Conservation (phyloP, 345 rosid genomes). For the Eucalyptus erythrocorys region DNA sequence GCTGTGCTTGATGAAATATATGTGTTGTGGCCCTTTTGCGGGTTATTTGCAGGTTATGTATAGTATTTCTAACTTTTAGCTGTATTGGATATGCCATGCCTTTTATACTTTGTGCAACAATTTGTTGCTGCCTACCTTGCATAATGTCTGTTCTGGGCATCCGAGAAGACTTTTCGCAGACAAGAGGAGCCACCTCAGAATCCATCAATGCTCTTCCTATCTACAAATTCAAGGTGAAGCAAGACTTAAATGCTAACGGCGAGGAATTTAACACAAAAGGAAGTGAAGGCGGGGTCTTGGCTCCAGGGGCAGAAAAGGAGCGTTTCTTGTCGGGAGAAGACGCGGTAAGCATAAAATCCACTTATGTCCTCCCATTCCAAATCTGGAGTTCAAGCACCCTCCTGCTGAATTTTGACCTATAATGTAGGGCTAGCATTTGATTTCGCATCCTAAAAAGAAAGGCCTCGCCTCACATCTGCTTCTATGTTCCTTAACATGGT, state of each 20-base stretch:
- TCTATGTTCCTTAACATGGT: background rate
- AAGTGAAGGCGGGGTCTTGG: slow-evolving; percentile 60
- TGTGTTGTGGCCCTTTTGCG: background rate
- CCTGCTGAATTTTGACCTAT: background rate
- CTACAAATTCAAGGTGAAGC: slow-evolving; percentile 51
- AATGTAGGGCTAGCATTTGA: background rate
- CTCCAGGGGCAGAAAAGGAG: slow-evolving; percentile 58
- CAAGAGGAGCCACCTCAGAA: slow-evolving; percentile 70
- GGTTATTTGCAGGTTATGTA: slow-evolving; percentile 92
- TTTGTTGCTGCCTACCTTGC: slow-evolving; percentile 90
- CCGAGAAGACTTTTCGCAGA: slow-evolving; percentile 61
- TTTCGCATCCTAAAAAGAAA: background rate
- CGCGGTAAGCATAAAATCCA: slow-evolving; percentile 46
- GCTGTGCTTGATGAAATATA: background rate
- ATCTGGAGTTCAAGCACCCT: background rate
- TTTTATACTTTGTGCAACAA: slow-evolving; percentile 78
- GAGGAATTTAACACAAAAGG: slow-evolving; percentile 21
- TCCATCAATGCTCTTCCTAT: slow-evolving; percentile 61
- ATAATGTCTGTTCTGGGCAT: slow-evolving; percentile 75
- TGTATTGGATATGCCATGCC: slow-evolving; percentile 96
- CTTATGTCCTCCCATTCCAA: background rate
- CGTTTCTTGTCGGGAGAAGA: slow-evolving; percentile 76
- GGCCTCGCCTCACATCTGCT: background rate
- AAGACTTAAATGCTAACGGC: slow-evolving; percentile 7
- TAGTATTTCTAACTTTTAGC: slow-evolving; percentile 86